Percentiles rank a stretch among this genome's conserved stretches.
phyloP scores from a whole-genome alignment of 2,329 filamentous ascomycete species.

The Arachnomyces sp. region DNA sequence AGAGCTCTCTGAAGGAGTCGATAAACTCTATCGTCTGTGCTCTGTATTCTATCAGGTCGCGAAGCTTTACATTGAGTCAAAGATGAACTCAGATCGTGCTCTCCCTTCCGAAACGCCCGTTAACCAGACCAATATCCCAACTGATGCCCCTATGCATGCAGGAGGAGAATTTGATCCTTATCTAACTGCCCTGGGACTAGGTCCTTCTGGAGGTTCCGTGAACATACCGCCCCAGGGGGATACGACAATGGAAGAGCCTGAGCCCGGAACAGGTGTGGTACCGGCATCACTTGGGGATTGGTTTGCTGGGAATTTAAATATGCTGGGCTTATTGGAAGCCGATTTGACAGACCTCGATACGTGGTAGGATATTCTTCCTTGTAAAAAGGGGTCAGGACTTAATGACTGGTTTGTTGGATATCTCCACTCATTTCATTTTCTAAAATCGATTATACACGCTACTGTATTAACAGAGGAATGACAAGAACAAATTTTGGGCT shows the following conservation, averaged over 20 bases:
- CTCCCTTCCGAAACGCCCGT: constrained; percentile 16
- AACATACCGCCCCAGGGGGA: constrained; percentile 2
- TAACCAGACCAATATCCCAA: constrained; percentile 23
- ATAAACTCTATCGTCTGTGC: constrained; percentile 56
- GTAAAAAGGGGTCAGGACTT: too few species aligned
- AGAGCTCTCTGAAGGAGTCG: constrained; percentile 50
- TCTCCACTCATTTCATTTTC: too few species aligned
- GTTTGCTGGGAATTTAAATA: constrained; percentile 59
- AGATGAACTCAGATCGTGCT: constrained; percentile 36
- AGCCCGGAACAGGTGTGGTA: constrained; percentile 17
- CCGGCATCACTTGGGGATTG: constrained; percentile 53
- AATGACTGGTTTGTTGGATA: too few species aligned
- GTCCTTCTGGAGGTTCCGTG: constrained; percentile 28
- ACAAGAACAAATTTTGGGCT: too few species aligned
- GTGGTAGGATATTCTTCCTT: too few species aligned
- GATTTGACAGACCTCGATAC: constrained; percentile 29
- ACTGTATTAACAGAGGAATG: too few species aligned
- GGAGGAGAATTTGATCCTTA: constrained; percentile 59
- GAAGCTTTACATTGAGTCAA: constrained; percentile 55
- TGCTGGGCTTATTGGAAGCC: constrained; percentile 59
- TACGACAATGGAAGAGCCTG: constrained; percentile 12
- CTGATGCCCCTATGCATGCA: constrained; percentile 38
- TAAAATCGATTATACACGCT: too few species aligned
- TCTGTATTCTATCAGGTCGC: constrained; percentile 56
- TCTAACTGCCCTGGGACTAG: constrained; percentile 56